A percentile compares a stretch with the other conserved stretches of the same genome.
Evolutionary conservation across 2,329 filamentous ascomycete species (phyloP).

Genomic region (Geoglossum cookeanum): DNA sequence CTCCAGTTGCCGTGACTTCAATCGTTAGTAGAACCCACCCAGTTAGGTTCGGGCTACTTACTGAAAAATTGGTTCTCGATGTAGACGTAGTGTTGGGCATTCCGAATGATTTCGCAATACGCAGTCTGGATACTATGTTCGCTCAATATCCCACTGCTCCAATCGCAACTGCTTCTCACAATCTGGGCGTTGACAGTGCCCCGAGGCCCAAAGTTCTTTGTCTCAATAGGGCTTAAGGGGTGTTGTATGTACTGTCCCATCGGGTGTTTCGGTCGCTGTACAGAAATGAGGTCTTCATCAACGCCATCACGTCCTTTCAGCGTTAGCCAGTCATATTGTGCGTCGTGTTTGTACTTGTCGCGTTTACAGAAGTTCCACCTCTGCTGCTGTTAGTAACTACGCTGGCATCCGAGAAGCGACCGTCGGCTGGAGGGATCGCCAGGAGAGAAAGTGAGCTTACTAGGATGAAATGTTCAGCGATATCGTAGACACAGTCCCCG

Average conservation of each 20-base stretch:
- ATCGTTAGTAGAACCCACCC: conserved; percentile 11
- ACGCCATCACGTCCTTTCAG: conserved; percentile 57
- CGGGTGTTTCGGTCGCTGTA: conserved; percentile 75
- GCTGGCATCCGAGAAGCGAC: neutral
- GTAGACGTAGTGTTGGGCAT: conserved; percentile 83
- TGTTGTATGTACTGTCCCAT: conserved; percentile 77
- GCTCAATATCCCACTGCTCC: conserved; percentile 75
- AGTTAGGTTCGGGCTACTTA: conserved; percentile 15
- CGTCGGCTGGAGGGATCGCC: neutral
- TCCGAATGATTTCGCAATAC: conserved; percentile 66
- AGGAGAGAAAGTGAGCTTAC: neutral
- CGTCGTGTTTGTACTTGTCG: conserved; percentile 90
- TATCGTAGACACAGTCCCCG: conserved; percentile 78
- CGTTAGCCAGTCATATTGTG: conserved; percentile 66
- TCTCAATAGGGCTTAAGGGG: conserved; percentile 48
- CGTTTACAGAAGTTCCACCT: conserved; percentile 95
- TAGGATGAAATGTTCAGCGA: conserved; percentile 85
- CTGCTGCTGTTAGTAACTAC: neutral
- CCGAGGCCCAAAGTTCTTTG: conserved; percentile 41
- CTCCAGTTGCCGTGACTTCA: conserved; percentile 62
- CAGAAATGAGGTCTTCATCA: conserved; percentile 69
- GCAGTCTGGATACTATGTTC: conserved; percentile 81
- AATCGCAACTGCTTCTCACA: conserved; percentile 78
- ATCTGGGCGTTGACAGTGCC: conserved; percentile 69
- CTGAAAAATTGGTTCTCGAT: conserved; percentile 99